Percentiles rank a stretch among this genome's conserved stretches.
phyloP scores from a whole-genome alignment of 345 rosid genomes.

The Ricinus communis region DNA sequence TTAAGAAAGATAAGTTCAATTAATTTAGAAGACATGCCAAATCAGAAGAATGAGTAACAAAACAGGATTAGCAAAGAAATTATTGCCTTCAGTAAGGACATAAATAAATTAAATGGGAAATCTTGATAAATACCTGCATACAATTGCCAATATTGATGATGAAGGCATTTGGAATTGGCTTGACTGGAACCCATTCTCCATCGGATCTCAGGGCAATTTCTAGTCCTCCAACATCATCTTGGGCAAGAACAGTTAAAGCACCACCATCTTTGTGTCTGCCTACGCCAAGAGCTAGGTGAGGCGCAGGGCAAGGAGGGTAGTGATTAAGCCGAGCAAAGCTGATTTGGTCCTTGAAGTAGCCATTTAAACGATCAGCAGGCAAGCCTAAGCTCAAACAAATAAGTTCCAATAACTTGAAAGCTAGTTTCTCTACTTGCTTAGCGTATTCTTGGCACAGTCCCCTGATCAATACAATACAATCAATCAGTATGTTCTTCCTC shows the following conservation, averaged over 20 bases:
- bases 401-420: slow-evolving; percentile 58
- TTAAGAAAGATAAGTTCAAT: too few relatives aligned
- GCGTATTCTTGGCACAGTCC: slow-evolving; percentile 69
- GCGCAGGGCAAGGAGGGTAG: slow-evolving; percentile 81
- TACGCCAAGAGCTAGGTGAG: slow-evolving; percentile 81
- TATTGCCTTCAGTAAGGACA: too few relatives aligned
- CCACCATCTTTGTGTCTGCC: slow-evolving; percentile 85
- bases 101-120: too few relatives aligned
- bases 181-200: slow-evolving; percentile 69
- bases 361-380: slow-evolving; percentile 39
- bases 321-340: slow-evolving; percentile 62
- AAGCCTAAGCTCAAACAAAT: slow-evolving; percentile 71
- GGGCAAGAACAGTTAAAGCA: slow-evolving; percentile 68
- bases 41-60: too few relatives aligned
- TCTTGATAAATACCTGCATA: slow-evolving; percentile 52
- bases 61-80: too few relatives aligned
- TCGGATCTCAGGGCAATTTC: slow-evolving; percentile 67
- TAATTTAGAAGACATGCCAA: too few relatives aligned
- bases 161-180: slow-evolving; percentile 50
- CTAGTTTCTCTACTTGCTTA: slow-evolving; percentile 60
- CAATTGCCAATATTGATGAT: slow-evolving; percentile 74
- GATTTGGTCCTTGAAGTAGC: slow-evolving; percentile 63
- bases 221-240: slow-evolving; percentile 82
- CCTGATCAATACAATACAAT: slow-evolving; percentile 31
- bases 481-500: neutral